These are phyloP conservation scores for Manihot esculenta DNA, from an alignment of 441 rosid genomes.

Conservation along the genomic window DNA sequence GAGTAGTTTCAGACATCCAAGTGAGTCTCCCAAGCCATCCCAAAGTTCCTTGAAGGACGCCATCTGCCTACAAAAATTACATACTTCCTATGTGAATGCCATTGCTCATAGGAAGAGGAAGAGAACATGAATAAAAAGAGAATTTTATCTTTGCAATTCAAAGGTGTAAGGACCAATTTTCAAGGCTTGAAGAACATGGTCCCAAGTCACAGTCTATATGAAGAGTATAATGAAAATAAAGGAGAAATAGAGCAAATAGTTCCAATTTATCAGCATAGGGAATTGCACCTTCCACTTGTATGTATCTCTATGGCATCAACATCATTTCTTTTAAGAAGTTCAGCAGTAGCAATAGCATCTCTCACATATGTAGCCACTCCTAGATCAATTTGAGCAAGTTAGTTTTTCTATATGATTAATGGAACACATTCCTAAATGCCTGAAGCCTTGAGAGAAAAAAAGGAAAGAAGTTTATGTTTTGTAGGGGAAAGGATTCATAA, in stretches of 20 bases:
- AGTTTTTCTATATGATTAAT: conserved; percentile 1
- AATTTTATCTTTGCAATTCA: background rate
- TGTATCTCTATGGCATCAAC: conserved; percentile 68
- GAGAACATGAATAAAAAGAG: background rate
- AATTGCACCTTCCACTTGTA: conserved; percentile 52
- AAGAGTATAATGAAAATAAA: background rate
- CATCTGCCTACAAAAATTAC: conserved; percentile 37
- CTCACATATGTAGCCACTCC: conserved; percentile 47
- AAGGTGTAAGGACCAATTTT: background rate
- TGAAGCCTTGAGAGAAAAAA: background rate
- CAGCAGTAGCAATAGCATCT: conserved; percentile 48
- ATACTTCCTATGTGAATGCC: background rate
- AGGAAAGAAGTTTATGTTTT: background rate
- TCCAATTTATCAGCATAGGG: background rate
- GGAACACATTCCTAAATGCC: background rate
- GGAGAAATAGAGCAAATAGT: background rate
- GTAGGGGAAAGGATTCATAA: background rate
- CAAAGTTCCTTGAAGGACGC: conserved; percentile 45
- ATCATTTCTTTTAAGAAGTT: conserved; percentile 42
- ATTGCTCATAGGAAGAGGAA: background rate
- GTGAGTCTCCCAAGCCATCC: conserved; percentile 46
- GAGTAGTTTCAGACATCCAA: conserved; percentile 41
- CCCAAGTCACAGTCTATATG: background rate
- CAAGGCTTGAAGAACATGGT: background rate
- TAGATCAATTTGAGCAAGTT: conserved; percentile 22